Conservation (phyloP, 106 monocot genomes). For the Posidonia australis region DNA sequence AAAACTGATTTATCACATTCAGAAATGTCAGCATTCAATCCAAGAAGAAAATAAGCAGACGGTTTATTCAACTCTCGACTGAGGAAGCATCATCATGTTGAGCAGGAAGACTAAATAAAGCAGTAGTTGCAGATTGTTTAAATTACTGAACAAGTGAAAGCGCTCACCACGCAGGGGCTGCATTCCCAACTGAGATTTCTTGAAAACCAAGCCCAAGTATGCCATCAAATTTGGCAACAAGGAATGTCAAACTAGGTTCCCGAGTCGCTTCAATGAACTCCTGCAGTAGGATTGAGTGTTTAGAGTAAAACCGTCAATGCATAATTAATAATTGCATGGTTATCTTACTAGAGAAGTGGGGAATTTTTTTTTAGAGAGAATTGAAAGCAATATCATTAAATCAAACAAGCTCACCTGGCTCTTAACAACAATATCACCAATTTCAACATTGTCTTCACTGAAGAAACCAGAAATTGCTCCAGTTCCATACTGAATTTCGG, state of each 20-base stretch:
- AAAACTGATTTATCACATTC: no score
- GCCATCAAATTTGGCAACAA: slow-evolving; percentile 52
- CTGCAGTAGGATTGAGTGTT: slow-evolving; percentile 8
- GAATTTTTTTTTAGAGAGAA: background rate
- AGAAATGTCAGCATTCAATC: no score
- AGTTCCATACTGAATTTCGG: slow-evolving; percentile 78
- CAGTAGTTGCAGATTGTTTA: background rate
- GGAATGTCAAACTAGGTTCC: slow-evolving; percentile 40
- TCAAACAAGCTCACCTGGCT: slow-evolving; percentile 43
- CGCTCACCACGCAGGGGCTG: slow-evolving; percentile 59
- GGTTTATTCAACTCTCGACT: no score
- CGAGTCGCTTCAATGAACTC: slow-evolving; percentile 52
- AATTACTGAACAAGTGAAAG: background rate
- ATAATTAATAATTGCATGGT: background rate
- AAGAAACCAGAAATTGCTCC: slow-evolving; percentile 72
- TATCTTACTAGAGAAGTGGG: background rate
- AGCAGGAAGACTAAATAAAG: no score
- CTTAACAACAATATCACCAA: slow-evolving; percentile 72
- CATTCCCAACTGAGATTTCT: slow-evolving; percentile 48
- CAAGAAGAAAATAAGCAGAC: no score
- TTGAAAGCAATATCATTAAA: slow-evolving; percentile 3
- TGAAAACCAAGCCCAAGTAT: slow-evolving; percentile 52
- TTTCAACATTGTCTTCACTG: slow-evolving; percentile 55
- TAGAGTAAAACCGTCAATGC: background rate
- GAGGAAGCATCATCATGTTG: no score